Conservation (phyloP, 371 early-diverging fungal species). For the Circinella umbellata region DNA sequence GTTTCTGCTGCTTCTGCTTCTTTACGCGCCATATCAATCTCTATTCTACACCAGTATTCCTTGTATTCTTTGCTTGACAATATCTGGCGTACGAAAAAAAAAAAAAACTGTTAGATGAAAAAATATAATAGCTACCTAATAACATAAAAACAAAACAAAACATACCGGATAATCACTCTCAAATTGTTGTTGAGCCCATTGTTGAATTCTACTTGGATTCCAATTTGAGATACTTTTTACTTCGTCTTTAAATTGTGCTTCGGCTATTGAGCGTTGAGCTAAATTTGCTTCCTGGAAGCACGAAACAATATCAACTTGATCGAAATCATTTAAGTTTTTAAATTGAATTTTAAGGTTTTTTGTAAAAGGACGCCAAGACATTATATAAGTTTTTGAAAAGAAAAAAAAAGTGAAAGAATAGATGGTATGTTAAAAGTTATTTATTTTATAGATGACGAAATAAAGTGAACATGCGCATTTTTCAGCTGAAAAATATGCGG, state of each 20-base stretch:
- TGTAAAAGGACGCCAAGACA: not conserved
- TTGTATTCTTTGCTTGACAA: not conserved
- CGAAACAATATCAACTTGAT: not conserved
- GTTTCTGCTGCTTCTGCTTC: conserved; percentile 1
- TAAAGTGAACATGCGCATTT: too few species aligned
- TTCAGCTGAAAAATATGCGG: too few species aligned
- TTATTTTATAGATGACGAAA: too few species aligned
- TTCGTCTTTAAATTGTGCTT: not conserved
- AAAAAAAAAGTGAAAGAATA: not conserved
- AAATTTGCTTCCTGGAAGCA: not conserved
- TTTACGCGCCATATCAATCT: not conserved
- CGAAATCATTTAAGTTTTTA: not conserved
- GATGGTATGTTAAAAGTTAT: too few species aligned
- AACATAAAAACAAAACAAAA: not conserved
- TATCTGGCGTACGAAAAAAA: not conserved
- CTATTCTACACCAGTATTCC: not conserved
- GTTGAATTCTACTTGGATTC: not conserved
- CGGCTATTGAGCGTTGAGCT: not conserved
- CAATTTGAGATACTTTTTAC: not conserved
- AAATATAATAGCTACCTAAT: not conserved
- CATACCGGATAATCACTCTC: not conserved
- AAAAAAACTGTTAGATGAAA: not conserved
- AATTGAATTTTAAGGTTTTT: not conserved
- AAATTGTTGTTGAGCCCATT: not conserved
- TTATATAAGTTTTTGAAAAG: not conserved